Base-by-base conservation (phyloP, 2,329 filamentous ascomycete genomes). In the Fusarium succisae region DNA sequence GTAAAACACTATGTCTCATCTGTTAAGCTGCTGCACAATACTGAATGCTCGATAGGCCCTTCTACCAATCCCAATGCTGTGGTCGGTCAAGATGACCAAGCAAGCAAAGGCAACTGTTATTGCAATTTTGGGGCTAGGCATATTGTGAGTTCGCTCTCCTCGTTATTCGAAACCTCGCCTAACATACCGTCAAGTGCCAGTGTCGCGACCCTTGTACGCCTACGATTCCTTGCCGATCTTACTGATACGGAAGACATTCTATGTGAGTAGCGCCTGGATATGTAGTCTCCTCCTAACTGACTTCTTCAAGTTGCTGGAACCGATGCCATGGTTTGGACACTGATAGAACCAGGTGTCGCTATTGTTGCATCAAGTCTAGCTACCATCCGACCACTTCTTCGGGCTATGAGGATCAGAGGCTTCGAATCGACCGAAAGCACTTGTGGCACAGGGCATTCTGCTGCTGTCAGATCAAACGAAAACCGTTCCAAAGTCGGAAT, bases 301-400 rank as follows among this genome's bases (percentile, higher is more conserved):
- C 55, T 13, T 22, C 24, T 14, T 43, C 30, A 37, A 88, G 86
- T 83, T 76, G 82, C 83, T 59, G 86, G 83, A 28, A 89, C 87
- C 8, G 82, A 88, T 67, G 84, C 87, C 41, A 87, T 88, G 84
- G 82, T 89, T 12, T 90, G 88, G 88, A 89, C 87, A 15, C 80
- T 89, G n/a, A 81, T 89, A 60, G 88, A 90, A 74, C 87, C 87
- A 4, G 87, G 87, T 11, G 84, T 89, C 28, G 87, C 87, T 66
- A 90, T 89, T 51, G 78, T 86, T 32, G 88, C 88, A 18, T 85
- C 87, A 5, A 88, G 86, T 67, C 81, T 89, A 17, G 86, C 86
- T 28, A 90, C 88, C 10, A 87, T 89, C 38, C 85, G 87, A 6
- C 88, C 88, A 8, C 82, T 90, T 2, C 83, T 90, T 41, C 86